Conservation (phyloP, 352 stramenopile genomes). For the Phytopythium litorale region DNA sequence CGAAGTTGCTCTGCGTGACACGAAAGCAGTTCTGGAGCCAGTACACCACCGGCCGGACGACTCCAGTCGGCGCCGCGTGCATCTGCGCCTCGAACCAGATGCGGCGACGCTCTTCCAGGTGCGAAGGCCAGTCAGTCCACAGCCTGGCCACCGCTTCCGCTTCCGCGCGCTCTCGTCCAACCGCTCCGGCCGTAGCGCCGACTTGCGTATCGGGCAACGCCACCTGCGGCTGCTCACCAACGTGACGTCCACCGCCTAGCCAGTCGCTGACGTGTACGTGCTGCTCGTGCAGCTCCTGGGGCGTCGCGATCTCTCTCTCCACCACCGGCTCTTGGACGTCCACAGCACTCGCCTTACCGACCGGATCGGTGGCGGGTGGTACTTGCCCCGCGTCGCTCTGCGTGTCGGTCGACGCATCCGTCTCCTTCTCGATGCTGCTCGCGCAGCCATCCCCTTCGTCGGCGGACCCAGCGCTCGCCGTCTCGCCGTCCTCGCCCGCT, state of each 20-base stretch:
- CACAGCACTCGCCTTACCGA: background rate
- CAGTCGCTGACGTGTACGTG: constrained; percentile 21
- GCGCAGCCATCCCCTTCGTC: background rate
- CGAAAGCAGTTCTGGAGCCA: constrained; percentile 66
- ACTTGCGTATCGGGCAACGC: too few species aligned
- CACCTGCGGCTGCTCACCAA: background rate
- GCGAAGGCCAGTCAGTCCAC: constrained; percentile 39
- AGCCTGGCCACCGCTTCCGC: constrained; percentile 12
- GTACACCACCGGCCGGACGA: constrained; percentile 44
- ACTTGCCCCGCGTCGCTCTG: background rate
- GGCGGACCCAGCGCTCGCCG: background rate
- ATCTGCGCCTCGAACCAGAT: constrained; percentile 30
- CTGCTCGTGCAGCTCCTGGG: constrained; percentile 18
- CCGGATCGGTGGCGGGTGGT: background rate
- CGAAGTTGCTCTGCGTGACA: constrained; percentile 61
- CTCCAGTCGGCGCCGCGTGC: background rate
- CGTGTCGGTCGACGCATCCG: background rate
- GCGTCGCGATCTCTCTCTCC: constrained; percentile 11
- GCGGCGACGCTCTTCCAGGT: constrained; percentile 39
- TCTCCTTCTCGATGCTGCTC: background rate
- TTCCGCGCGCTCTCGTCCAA: background rate
- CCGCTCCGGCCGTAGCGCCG: background rate
- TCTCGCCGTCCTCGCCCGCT: background rate
- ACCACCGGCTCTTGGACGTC: background rate
- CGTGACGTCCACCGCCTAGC: constrained; percentile 4